Evolutionary conservation across 2,329 filamentous ascomycete species (phyloP).

Genomic region (Beauveria medogensis): DNA sequence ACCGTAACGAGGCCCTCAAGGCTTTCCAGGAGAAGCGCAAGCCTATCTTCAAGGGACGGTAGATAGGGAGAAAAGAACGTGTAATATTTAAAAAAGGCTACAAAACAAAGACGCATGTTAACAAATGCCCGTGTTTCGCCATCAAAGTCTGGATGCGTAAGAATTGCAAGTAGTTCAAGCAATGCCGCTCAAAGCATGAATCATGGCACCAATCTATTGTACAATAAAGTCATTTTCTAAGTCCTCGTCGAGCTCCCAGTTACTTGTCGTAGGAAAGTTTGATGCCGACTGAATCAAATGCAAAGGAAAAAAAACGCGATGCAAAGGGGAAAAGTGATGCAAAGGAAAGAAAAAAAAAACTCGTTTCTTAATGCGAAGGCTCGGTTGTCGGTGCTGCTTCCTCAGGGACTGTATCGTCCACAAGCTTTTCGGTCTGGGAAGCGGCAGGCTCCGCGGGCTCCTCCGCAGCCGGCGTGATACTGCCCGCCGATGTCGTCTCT

Average conservation of each 20-base stretch:
- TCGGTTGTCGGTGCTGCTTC: not conserved
- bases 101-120: not conserved
- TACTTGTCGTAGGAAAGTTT: too few species aligned
- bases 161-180: not conserved
- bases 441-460: constrained; percentile 12
- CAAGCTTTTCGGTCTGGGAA: constrained; percentile 9
- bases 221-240: not conserved
- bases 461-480: not conserved
- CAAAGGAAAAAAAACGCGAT: not conserved
- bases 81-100: constrained; percentile 4
- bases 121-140: not conserved
- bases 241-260: too few species aligned
- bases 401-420: not conserved
- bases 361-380: not conserved
- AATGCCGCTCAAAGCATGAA: not conserved
- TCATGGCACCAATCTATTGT: not conserved
- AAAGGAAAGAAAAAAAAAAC: not conserved
- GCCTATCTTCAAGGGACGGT: constrained; percentile 49
- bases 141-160: not conserved
- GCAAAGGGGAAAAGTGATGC: too few species aligned
- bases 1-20: constrained; percentile 77
- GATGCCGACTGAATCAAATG: too few species aligned
- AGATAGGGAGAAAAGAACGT: constrained; percentile 13
- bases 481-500: not conserved
- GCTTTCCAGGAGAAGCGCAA: constrained; percentile 67